These are phyloP conservation scores for Leonotis leonurus DNA, from an alignment of 257 asterid genomes.

Conservation along the genomic window DNA sequence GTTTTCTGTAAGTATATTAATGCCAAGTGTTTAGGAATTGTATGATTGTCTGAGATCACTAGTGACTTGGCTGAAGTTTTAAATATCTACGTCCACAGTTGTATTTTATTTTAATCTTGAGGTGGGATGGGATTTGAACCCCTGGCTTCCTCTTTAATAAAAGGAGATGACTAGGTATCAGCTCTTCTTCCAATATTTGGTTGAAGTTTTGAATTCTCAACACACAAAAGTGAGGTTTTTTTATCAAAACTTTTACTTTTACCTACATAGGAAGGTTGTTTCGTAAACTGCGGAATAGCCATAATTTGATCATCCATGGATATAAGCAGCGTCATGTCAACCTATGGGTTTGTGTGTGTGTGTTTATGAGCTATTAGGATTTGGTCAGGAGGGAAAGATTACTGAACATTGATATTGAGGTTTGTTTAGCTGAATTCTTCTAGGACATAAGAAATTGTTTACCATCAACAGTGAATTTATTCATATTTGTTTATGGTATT, in stretches of 20 bases:
- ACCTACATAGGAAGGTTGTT: too few relatives aligned
- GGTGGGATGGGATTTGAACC: too few relatives aligned
- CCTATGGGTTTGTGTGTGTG: too few relatives aligned
- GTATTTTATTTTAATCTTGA: background rate
- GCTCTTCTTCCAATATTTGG: background rate
- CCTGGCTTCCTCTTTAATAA: too few relatives aligned
- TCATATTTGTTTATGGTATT: background rate
- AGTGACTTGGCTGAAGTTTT: conserved; percentile 1
- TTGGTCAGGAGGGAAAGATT: background rate
- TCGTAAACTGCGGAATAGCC: too few relatives aligned
- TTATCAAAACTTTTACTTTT: background rate
- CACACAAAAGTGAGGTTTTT: background rate
- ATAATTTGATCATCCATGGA: too few relatives aligned
- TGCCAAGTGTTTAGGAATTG: background rate
- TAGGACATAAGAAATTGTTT: background rate
- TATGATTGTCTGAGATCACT: background rate
- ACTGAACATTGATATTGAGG: background rate
- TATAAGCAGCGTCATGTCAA: too few relatives aligned
- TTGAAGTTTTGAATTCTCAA: conserved; percentile 2
- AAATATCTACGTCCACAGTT: background rate
- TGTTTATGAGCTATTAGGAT: background rate
- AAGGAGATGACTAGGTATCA: too few relatives aligned
- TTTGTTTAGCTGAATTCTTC: conserved; percentile 9
- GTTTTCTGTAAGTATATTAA: background rate
- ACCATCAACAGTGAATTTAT: background rate